Percentiles rank a stretch among this genome's conserved stretches.
These are phyloP conservation scores for Castanopsis chinensis DNA, from an alignment of 306 rosid genomes.

Conservation along the genomic window DNA sequence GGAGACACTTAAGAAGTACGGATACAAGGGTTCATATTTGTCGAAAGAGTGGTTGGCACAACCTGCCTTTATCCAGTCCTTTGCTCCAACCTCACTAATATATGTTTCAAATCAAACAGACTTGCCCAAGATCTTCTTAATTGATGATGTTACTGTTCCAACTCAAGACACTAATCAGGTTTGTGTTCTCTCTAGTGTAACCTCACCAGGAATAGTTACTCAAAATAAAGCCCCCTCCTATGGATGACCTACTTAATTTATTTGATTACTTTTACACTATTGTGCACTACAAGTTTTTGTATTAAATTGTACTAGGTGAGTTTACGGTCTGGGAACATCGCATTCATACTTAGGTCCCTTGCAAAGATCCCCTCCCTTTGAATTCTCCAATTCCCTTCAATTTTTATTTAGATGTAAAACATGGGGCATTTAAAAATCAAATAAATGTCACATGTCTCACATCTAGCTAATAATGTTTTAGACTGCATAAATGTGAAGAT, in stretches of 20 bases:
- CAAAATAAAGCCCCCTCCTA: background rate
- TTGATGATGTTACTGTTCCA: constrained; percentile 53
- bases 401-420: too few species aligned
- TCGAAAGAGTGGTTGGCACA: constrained; percentile 82
- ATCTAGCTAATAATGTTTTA: too few species aligned
- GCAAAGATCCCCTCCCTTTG: too few species aligned
- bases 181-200: constrained; percentile 5
- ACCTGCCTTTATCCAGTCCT: constrained; percentile 85
- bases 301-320: background rate
- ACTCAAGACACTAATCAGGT: constrained; percentile 97
- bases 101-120: constrained; percentile 65
- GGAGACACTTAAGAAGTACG: constrained; percentile 72
- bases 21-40: constrained; percentile 81
- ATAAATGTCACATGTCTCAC: too few species aligned
- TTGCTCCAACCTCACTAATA: constrained; percentile 89
- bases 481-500: background rate
- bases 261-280: background rate
- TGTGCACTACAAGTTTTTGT: background rate
- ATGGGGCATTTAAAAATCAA: too few species aligned
- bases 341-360: background rate
- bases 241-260: background rate
- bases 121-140: constrained; percentile 70
- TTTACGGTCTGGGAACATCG: background rate
- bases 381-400: too few species aligned
- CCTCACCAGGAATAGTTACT: background rate